Percentiles rank a stretch among this genome's conserved stretches.
phyloP scores from a whole-genome alignment of 352 stramenopile species.

The Phytophthora chlamydospora region DNA sequence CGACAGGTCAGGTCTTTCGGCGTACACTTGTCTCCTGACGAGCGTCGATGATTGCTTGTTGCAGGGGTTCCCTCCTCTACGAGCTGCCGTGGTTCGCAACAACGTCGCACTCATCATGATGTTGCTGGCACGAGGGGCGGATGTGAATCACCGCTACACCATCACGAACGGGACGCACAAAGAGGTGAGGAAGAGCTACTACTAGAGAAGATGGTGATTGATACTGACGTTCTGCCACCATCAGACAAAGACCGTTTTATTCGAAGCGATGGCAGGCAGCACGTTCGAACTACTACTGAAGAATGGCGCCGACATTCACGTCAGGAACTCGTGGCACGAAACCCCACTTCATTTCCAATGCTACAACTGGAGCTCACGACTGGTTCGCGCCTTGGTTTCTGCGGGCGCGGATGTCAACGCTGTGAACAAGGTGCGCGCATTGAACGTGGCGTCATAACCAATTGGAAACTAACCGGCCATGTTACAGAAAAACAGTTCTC shows the following conservation, averaged over 20 bases:
- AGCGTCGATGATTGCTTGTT: background rate
- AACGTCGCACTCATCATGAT: slow-evolving; percentile 8
- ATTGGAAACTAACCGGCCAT: background rate
- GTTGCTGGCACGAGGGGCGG: slow-evolving; percentile 12
- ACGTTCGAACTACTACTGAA: slow-evolving; percentile 11
- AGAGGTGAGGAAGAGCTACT: background rate
- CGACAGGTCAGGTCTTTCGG: background rate
- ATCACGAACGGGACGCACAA: slow-evolving; percentile 2
- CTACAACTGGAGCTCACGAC: slow-evolving; percentile 10
- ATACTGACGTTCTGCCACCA: background rate
- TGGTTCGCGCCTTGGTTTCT: slow-evolving; percentile 10
- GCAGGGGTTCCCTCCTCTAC: slow-evolving; percentile 3
- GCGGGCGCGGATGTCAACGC: slow-evolving; percentile 12
- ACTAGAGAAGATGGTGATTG: background rate
- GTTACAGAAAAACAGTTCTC: slow-evolving; percentile 7
- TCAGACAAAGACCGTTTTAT: slow-evolving; percentile 15
- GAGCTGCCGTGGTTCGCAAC: slow-evolving; percentile 13
- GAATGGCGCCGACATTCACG: slow-evolving; percentile 1
- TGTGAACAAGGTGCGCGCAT: slow-evolving; percentile 10
- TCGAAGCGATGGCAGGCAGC: background rate
- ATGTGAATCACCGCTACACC: slow-evolving; percentile 11
- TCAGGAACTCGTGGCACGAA: slow-evolving; percentile 17
- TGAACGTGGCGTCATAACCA: background rate
- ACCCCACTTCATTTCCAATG: slow-evolving; percentile 14
- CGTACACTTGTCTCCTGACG: no score